phyloP scores from a whole-genome alignment of 2,329 filamentous ascomycete species.

The Celoporthe dispersa region DNA sequence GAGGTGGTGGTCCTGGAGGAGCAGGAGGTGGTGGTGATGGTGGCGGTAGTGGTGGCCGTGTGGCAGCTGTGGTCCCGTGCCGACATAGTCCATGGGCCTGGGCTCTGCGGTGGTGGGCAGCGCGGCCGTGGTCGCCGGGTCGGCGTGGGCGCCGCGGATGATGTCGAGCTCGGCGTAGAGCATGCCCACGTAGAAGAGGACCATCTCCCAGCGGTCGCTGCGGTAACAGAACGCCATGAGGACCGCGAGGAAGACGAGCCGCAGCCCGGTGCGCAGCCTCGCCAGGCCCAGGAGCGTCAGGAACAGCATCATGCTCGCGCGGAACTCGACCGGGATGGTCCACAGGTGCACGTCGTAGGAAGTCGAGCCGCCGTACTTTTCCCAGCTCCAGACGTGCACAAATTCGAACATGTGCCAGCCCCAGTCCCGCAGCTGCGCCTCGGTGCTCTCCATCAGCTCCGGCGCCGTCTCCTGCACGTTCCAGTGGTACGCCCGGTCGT shows the following conservation, averaged over 20 bases:
- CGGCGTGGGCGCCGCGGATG: conserved; percentile 51
- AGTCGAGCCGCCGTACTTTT: conserved; percentile 51
- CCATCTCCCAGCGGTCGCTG: conserved; percentile 57
- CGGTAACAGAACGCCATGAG: conserved; percentile 51
- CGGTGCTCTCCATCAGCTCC: conserved; percentile 41
- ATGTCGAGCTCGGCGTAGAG: conserved; percentile 59
- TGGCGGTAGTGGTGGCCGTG: neutral
- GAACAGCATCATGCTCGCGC: conserved; percentile 62
- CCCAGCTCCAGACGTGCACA: conserved; percentile 56
- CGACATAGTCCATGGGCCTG: conserved; percentile 16
- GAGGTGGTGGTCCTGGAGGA: neutral
- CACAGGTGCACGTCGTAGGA: conserved; percentile 63
- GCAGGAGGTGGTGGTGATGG: neutral
- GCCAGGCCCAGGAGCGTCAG: conserved; percentile 55
- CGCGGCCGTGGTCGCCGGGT: conserved; percentile 29
- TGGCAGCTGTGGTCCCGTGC: neutral
- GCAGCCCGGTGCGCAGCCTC: conserved; percentile 47
- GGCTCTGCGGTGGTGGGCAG: conserved; percentile 19
- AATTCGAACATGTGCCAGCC: conserved; percentile 52
- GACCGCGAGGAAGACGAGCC: conserved; percentile 47
- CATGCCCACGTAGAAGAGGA: conserved; percentile 60
- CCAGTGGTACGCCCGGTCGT: conserved; percentile 47
- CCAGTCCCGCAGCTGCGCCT: conserved; percentile 53
- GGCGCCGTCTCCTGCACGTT: conserved; percentile 57
- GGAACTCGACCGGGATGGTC: conserved; percentile 67